Conservation (phyloP, 345 rosid species). For the Lepidium aucheri region DNA sequence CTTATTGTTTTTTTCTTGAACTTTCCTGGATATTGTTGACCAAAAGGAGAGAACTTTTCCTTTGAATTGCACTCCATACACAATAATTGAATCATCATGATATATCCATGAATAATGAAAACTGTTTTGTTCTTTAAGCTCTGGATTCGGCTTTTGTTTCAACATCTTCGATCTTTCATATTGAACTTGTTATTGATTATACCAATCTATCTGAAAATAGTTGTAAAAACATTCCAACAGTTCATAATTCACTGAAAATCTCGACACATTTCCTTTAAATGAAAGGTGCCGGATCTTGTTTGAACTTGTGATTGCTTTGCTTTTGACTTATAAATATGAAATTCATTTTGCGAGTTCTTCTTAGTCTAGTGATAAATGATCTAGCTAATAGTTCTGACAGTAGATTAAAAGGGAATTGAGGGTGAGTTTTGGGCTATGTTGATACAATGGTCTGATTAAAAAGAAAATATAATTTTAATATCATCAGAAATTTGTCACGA, state of each 20-base stretch:
- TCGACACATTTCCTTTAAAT: too few species aligned
- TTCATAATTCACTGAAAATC: not conserved
- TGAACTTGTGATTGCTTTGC: too few species aligned
- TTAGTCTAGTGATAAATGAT: too few species aligned
- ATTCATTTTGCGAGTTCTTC: too few species aligned
- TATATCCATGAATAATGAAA: constrained; percentile 19
- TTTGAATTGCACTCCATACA: constrained; percentile 3
- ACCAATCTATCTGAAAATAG: not conserved
- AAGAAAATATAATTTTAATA: too few species aligned
- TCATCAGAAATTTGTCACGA: too few species aligned
- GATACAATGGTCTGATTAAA: too few species aligned
- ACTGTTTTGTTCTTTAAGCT: not conserved
- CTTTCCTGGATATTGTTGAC: constrained; percentile 15
- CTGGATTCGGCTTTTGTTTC: not conserved
- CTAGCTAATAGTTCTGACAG: too few species aligned
- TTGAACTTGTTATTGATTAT: not conserved
- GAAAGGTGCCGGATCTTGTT: too few species aligned
- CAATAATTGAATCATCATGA: constrained; percentile 17
- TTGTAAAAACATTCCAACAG: not conserved
- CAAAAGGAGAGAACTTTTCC: constrained; percentile 1
- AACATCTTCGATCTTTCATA: not conserved
- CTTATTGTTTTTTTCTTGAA: constrained; percentile 1
- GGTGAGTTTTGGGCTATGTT: too few species aligned
- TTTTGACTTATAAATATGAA: too few species aligned
- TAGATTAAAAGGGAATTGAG: too few species aligned